Conservation (phyloP, 2,329 filamentous ascomycete genomes). For the Pseudogymnoascus sp. region DNA sequence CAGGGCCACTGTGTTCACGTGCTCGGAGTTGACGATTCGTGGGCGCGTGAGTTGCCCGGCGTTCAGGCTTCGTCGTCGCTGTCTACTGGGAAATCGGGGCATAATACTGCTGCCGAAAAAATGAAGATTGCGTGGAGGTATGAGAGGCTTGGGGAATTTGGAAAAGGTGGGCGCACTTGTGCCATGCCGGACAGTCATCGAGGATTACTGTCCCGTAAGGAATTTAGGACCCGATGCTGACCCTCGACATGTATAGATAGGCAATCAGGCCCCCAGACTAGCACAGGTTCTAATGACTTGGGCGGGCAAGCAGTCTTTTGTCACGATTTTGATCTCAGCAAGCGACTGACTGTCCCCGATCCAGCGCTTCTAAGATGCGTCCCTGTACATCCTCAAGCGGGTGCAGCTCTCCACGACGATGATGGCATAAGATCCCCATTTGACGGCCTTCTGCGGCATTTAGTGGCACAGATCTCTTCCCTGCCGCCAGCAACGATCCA, state of each 20-base stretch:
- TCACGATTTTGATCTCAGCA: constrained; percentile 64
- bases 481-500: constrained; percentile 59
- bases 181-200: not conserved
- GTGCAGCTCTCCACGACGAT: constrained; percentile 20
- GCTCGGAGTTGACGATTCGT: constrained; percentile 68
- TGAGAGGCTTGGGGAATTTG: constrained; percentile 69
- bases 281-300: constrained; percentile 9
- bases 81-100: constrained; percentile 32
- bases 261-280: constrained; percentile 17
- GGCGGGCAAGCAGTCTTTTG: constrained; percentile 43
- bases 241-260: constrained; percentile 15
- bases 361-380: constrained; percentile 45
- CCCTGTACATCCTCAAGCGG: constrained; percentile 29
- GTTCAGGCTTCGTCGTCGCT: constrained; percentile 34
- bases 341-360: constrained; percentile 51
- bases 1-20: constrained; percentile 87
- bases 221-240: constrained; percentile 13
- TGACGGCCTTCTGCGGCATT: constrained; percentile 50
- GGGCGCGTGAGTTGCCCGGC: constrained; percentile 78
- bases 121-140: constrained; percentile 99
- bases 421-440: constrained; percentile 46
- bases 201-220: constrained; percentile 14
- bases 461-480: constrained; percentile 47
- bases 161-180: constrained; percentile 34
- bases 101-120: constrained; percentile 41